phyloP scores from a whole-genome alignment of 2,329 filamentous ascomycete genomes.

The Metarhizium rileyi region DNA sequence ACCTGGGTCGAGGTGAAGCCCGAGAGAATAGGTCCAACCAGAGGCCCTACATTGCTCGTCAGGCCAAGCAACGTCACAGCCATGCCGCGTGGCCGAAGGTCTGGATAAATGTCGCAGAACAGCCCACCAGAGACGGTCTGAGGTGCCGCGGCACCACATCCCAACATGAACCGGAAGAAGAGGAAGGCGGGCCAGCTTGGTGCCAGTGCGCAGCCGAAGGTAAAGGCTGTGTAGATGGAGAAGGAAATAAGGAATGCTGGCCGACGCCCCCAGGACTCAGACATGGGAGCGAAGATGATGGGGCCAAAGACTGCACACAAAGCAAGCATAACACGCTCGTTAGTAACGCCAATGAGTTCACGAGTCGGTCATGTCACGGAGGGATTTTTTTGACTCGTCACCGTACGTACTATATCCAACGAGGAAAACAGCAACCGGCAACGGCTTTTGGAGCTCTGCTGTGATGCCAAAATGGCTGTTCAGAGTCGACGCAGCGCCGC shows the following conservation, averaged over 20 bases:
- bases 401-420: slow-evolving; percentile 7
- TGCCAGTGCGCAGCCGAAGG: slow-evolving; percentile 30
- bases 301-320: slow-evolving; percentile 25
- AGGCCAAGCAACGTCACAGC: slow-evolving; percentile 24
- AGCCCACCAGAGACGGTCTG: slow-evolving; percentile 33
- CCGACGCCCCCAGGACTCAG: slow-evolving; percentile 29
- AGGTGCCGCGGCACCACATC: slow-evolving; percentile 29
- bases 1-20: slow-evolving; percentile 5
- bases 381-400: not conserved
- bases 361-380: not conserved
- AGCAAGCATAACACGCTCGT: no score
- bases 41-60: slow-evolving; percentile 11
- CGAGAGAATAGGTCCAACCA: slow-evolving; percentile 6
- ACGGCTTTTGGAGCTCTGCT: slow-evolving; percentile 2
- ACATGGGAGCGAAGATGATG: slow-evolving; percentile 29
- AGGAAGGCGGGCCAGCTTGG: slow-evolving; percentile 32
- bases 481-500: slow-evolving; percentile 4
- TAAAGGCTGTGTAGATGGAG: slow-evolving; percentile 26
- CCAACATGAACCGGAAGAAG: slow-evolving; percentile 31
- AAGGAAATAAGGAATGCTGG: slow-evolving; percentile 39
- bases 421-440: slow-evolving; percentile 8
- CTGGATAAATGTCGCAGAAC: slow-evolving; percentile 33
- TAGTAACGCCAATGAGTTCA: no score
- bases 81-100: slow-evolving; percentile 20
- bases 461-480: slow-evolving; percentile 7